phyloP scores from a whole-genome alignment of 768 basidiomycete species.

The Serendipita vermifera region DNA sequence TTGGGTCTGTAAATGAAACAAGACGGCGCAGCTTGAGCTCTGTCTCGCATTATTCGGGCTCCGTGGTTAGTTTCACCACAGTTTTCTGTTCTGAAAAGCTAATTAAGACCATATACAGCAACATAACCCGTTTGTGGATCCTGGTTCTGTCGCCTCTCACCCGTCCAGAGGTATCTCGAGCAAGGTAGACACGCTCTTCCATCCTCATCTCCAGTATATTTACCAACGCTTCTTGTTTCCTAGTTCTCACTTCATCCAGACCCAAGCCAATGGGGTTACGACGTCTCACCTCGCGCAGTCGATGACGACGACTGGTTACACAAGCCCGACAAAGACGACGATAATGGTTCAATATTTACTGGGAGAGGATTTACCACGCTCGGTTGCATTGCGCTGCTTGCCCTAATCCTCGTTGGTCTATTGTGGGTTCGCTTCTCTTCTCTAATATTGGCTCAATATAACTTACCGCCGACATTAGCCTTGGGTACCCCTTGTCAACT shows the following conservation, averaged over 20 bases:
- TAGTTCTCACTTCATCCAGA: constrained; percentile 9
- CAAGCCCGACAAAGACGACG: constrained; percentile 18
- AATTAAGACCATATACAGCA: too few relatives aligned
- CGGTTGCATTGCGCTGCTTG: constrained; percentile 25
- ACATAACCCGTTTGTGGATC: constrained; percentile 13
- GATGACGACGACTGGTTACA: neutral
- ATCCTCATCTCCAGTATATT: neutral
- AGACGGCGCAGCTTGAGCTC: too few relatives aligned
- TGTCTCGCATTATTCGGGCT: too few relatives aligned
- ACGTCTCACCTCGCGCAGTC: neutral
- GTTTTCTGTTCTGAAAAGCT: too few relatives aligned
- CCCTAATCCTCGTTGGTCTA: constrained; percentile 19
- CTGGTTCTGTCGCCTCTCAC: constrained; percentile 4
- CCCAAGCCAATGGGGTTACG: neutral
- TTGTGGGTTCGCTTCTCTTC: constrained; percentile 16
- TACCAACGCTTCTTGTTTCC: constrained; percentile 13
- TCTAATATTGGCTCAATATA: neutral
- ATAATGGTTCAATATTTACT: constrained; percentile 26
- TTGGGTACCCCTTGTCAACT: constrained; percentile 11
- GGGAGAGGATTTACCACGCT: constrained; percentile 24
- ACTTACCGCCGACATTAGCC: neutral
- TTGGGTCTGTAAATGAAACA: too few relatives aligned
- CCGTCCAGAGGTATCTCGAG: constrained; percentile 6
- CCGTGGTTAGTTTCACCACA: too few relatives aligned
- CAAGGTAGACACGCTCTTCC: neutral